Evolutionary conservation across 2,329 filamentous ascomycete species (phyloP).

Genomic region (Intubia oerlemansii): DNA sequence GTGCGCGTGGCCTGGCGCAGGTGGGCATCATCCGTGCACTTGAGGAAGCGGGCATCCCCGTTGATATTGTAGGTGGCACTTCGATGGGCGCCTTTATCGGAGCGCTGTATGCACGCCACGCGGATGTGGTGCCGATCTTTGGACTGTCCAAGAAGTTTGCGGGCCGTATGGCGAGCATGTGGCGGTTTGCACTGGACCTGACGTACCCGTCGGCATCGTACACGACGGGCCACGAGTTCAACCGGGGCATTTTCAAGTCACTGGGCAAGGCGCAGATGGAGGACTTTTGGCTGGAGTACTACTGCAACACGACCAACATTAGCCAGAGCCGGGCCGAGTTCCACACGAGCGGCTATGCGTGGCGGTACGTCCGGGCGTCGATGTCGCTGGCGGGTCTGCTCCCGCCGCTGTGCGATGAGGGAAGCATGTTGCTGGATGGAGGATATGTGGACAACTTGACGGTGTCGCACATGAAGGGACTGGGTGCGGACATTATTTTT

Average conservation of each 20-base stretch:
- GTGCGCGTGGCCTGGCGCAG: conserved; percentile 77
- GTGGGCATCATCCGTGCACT: conserved; percentile 86
- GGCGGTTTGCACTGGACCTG: conserved; percentile 90
- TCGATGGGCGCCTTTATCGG: conserved; percentile 94
- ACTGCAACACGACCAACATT: conserved; percentile 99
- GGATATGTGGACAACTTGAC: conserved; percentile 96
- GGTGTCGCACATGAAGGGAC: conserved; percentile 86
- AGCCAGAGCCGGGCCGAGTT: conserved; percentile 82
- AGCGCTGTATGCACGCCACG: conserved; percentile 84
- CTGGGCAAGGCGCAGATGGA: conserved; percentile 95
- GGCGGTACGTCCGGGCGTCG: conserved; percentile 88
- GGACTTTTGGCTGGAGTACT: conserved; percentile 97
- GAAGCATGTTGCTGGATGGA: conserved; percentile 87
- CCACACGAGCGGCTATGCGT: conserved; percentile 90
- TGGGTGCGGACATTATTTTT: conserved; percentile 87
- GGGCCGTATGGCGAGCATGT: conserved; percentile 96
- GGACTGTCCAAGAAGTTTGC: conserved; percentile 94
- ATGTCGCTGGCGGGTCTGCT: conserved; percentile 91
- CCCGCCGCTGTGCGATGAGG: conserved; percentile 88
- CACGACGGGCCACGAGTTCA: conserved; percentile 97
- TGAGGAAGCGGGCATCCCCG: conserved; percentile 89
- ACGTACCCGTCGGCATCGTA: conserved; percentile 95
- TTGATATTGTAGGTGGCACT: conserved; percentile 86
- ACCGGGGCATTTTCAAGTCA: conserved; percentile 94
- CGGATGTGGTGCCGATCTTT: conserved; percentile 92